These are phyloP conservation scores for Xylaria bambusicola DNA, from an alignment of 495 filamentous ascomycete genomes.

Conservation along the genomic window DNA sequence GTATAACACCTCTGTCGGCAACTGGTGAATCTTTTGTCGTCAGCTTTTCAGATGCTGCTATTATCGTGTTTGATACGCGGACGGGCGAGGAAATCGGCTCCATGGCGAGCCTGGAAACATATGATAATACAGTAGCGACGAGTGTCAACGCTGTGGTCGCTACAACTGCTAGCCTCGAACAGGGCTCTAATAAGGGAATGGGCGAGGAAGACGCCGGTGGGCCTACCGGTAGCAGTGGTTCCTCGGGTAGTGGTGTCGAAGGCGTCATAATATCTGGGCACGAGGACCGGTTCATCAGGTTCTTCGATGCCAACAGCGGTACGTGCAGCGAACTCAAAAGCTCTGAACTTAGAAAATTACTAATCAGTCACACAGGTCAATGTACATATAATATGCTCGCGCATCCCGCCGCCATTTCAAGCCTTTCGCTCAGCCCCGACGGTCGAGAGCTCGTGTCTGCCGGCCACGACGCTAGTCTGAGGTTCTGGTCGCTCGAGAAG, in stretches of 20 bases:
- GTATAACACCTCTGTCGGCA: constrained; percentile 81
- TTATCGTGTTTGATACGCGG: constrained; percentile 87
- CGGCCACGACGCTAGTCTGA: constrained; percentile 89
- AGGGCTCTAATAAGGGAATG: constrained; percentile 63
- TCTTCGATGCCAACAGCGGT: constrained; percentile 99
- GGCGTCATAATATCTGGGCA: constrained; percentile 93
- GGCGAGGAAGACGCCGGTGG: constrained; percentile 53
- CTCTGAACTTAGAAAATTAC: constrained; percentile 13
- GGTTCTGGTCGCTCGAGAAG: constrained; percentile 98
- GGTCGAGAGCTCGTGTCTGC: constrained; percentile 93
- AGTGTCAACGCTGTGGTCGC: constrained; percentile 92
- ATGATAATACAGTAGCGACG: constrained; percentile 79
- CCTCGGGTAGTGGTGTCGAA: constrained; percentile 69
- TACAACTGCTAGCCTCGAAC: constrained; percentile 76
- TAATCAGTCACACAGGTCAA: constrained; percentile 72
- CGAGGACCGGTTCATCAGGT: constrained; percentile 91
- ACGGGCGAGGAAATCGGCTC: constrained; percentile 87
- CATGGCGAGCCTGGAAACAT: constrained; percentile 92
- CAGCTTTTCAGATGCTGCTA: constrained; percentile 83
- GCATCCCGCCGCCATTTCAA: constrained; percentile 87
- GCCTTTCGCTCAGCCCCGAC: constrained; percentile 86
- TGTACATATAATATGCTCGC: constrained; percentile 98
- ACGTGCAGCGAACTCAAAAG: constrained; percentile 44
- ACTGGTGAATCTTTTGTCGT: constrained; percentile 93
- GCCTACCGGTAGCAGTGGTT: constrained; percentile 74